A percentile compares a stretch with the other conserved stretches of the same genome.
These are phyloP conservation scores for Akanthomyces dipterigenus DNA, from an alignment of 2,329 filamentous ascomycete genomes.

Conservation along the genomic window DNA sequence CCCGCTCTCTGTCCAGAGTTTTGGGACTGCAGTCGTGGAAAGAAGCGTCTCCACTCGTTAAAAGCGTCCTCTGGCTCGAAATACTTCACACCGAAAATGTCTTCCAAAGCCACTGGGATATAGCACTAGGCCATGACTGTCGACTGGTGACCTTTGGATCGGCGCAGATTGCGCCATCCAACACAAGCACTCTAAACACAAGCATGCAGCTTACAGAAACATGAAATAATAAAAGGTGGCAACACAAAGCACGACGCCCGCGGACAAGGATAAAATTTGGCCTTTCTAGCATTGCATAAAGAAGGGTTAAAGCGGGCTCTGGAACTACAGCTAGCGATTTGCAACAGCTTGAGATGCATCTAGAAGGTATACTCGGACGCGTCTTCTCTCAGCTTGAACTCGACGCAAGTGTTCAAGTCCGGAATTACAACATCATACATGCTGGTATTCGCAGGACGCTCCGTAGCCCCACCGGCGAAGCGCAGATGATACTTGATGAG, in stretches of 20 bases:
- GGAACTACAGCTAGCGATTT: neutral
- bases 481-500: neutral
- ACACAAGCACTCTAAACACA: neutral
- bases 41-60: neutral
- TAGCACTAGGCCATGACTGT: neutral
- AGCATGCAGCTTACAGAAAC: neutral
- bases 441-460: neutral
- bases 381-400: slow-evolving; percentile 1
- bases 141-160: neutral
- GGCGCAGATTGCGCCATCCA: neutral
- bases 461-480: neutral
- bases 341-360: neutral
- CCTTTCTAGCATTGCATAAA: neutral
- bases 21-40: neutral
- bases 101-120: slow-evolving; percentile 10
- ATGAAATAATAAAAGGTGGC: neutral
- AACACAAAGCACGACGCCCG: neutral
- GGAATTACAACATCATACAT: slow-evolving; percentile 4
- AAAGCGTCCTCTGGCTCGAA: slow-evolving; percentile 3
- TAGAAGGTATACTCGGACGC: neutral
- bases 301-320: no score
- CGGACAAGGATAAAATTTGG: neutral
- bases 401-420: neutral
- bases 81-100: neutral
- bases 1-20: neutral